Evolutionary conservation across 495 filamentous ascomycete genomes (phyloP).

Genomic region (Penicillium goetzii): DNA sequence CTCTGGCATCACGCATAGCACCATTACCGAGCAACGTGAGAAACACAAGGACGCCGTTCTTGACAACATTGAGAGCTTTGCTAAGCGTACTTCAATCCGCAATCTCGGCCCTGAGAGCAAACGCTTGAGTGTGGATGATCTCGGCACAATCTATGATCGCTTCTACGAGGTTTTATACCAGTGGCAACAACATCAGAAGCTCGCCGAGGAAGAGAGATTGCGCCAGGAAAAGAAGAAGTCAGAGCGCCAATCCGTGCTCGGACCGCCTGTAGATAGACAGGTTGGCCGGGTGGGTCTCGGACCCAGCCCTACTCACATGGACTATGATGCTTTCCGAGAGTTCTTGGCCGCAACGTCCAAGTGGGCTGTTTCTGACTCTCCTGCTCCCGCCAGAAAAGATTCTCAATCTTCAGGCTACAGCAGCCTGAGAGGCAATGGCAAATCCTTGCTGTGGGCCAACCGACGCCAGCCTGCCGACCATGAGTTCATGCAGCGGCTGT

Average conservation of each 20-base stretch:
- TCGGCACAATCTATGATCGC: conserved; percentile 86
- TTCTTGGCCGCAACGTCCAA: conserved; percentile 85
- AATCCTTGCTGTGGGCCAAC: conserved; percentile 71
- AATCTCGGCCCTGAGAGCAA: conserved; percentile 97
- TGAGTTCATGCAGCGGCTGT: conserved; percentile 91
- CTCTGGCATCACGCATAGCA: conserved; percentile 89
- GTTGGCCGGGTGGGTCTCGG: conserved; percentile 86
- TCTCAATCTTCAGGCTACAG: conserved; percentile 56
- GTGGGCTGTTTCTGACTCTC: conserved; percentile 88
- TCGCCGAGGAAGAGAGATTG: conserved; percentile 71
- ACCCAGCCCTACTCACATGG: conserved; percentile 87
- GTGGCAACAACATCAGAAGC: conserved; percentile 77
- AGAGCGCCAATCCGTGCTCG: conserved; percentile 50
- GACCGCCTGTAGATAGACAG: conserved; percentile 43
- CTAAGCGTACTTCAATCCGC: conserved; percentile 92
- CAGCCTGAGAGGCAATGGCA: conserved; percentile 48
- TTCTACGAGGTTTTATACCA: conserved; percentile 93
- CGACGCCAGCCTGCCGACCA: conserved; percentile 85
- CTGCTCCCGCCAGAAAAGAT: conserved; percentile 61
- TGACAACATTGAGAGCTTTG: conserved; percentile 93
- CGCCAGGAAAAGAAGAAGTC: conserved; percentile 61
- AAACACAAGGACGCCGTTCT: conserved; percentile 93
- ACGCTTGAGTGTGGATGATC: conserved; percentile 78
- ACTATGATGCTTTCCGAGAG: conserved; percentile 93
- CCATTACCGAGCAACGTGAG: conserved; percentile 81